Base-by-base conservation (phyloP, 2,329 filamentous ascomycete species). In the Penicillium sp. region DNA sequence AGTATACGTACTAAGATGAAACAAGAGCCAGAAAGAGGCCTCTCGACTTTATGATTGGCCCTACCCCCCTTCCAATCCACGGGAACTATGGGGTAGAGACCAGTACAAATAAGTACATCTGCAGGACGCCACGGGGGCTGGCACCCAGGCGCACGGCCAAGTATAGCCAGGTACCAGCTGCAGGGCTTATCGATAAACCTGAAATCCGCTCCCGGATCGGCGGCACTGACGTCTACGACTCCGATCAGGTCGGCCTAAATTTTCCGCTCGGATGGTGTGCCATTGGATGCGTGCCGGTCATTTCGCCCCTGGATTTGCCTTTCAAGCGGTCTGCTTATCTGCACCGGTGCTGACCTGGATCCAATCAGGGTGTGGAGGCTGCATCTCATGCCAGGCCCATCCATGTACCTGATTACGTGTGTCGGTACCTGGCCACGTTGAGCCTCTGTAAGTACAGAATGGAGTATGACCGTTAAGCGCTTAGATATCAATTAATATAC, bases 51-150 rank as follows among this genome's bases (percentile, higher is more conserved):
- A 27, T 27, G 24, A 27, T 27, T 27, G 24, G 24, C 6, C 18
- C 18, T 18, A 18, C 18, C 18, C 18, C 18, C 18, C 18, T 18
- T 18, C 18, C 18, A 18, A 18, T 18, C 18, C 18, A 18, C 2
- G 18, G 18, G 18, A 18, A 18, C 18, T 18, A 18, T 18, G 18
- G 18, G 18, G 18, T 18, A 18, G 29, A 31, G 11, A 49, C 59
- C 51, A 55, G 62, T 65, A 64, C 61, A 58, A 63, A 60, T 58
- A 58, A 56, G 50, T 61, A 64, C 62, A 59, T 56, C 51, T 64
- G 60, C 61, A 62, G 49, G 58, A 39, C 56, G 60, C 54, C 57
- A 58, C 57, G 22, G n/a, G 24, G 38, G 44, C 24, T 49, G n/a
- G 44, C 11, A 42, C 14, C 40, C 24, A 45, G 46, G 58, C 50